Conservation (phyloP, 805 yeast species). For the Helenozyma rhizophorensis region DNA sequence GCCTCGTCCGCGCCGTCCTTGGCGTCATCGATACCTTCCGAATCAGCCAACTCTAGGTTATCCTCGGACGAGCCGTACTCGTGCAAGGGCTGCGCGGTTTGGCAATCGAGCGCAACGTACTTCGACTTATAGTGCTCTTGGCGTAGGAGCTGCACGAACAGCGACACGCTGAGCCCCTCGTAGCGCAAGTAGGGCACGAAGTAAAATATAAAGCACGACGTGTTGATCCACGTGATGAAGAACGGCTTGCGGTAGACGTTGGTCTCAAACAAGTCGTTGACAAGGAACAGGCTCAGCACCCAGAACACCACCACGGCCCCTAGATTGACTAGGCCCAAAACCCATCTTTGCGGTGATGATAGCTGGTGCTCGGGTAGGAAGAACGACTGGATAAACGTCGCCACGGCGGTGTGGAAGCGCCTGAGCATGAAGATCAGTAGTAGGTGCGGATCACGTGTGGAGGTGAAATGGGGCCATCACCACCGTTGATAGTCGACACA, state of each 20-base stretch:
- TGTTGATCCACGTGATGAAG: constrained; percentile 86
- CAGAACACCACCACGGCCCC: constrained; percentile 77
- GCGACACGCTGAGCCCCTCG: constrained; percentile 20
- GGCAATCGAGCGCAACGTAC: constrained; percentile 1
- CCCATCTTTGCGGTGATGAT: constrained; percentile 51
- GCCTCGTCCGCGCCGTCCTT: too few species aligned
- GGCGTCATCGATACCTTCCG: constrained; percentile 8
- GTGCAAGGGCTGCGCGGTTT: constrained; percentile 3
- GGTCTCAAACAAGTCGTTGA: constrained; percentile 70
- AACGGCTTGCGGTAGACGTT: constrained; percentile 82
- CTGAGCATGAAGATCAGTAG: constrained; percentile 13
- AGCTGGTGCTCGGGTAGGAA: constrained; percentile 18
- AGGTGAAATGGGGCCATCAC: too few species aligned
- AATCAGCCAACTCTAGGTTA: constrained; percentile 1
- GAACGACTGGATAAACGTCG: constrained; percentile 10
- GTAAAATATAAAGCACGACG: constrained; percentile 78
- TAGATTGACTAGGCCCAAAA: constrained; percentile 69
- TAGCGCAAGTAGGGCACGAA: constrained; percentile 53
- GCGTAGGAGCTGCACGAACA: constrained; percentile 21
- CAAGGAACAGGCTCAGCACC: constrained; percentile 86
- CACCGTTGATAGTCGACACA: too few species aligned
- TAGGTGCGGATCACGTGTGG: too few species aligned
- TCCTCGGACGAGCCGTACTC: constrained; percentile 11
- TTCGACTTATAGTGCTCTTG: constrained; percentile 17
- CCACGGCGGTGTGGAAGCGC: constrained; percentile 9